These are phyloP conservation scores for Lomentospora prolificans DNA, from an alignment of 2,329 filamentous ascomycete genomes.

Conservation along the genomic window DNA sequence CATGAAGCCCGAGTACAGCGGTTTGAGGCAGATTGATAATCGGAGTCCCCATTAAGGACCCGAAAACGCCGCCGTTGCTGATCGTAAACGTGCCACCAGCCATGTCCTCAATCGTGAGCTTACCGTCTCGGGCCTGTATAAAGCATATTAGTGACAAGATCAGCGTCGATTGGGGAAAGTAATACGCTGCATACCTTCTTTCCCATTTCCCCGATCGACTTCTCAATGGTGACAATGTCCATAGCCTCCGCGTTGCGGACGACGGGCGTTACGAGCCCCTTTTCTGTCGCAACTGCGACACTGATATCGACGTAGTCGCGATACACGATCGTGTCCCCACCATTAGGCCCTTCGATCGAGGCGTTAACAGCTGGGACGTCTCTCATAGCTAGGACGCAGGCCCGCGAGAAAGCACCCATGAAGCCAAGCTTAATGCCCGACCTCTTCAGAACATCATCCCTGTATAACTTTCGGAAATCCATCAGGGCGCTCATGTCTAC, in stretches of 20 bases:
- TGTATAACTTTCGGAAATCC: constrained; percentile 95
- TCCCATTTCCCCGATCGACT: constrained; percentile 83
- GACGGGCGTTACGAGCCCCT: constrained; percentile 92
- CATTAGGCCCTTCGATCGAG: constrained; percentile 89
- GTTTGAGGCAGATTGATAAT: constrained; percentile 97
- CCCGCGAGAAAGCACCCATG: constrained; percentile 95
- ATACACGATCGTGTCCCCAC: constrained; percentile 96
- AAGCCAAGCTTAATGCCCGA: constrained; percentile 97
- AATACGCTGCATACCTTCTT: constrained; percentile 61
- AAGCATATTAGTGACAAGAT: neutral
- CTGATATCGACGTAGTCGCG: constrained; percentile 97
- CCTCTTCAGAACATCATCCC: constrained; percentile 92
- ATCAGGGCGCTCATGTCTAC: constrained; percentile 98
- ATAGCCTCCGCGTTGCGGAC: constrained; percentile 86
- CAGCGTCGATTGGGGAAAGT: too few relatives aligned
- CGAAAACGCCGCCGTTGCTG: constrained; percentile 94
- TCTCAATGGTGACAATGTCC: constrained; percentile 84
- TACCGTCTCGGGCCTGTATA: constrained; percentile 75
- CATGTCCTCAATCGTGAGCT: constrained; percentile 98
- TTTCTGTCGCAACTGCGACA: constrained; percentile 93
- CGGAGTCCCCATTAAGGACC: constrained; percentile 92
- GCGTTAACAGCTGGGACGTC: constrained; percentile 93
- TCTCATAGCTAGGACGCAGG: constrained; percentile 83
- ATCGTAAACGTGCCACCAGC: constrained; percentile 97
- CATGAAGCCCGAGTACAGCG: constrained; percentile 84